phyloP scores from a whole-genome alignment of 352 stramenopile genomes.

The Phytophthora cactorum region DNA sequence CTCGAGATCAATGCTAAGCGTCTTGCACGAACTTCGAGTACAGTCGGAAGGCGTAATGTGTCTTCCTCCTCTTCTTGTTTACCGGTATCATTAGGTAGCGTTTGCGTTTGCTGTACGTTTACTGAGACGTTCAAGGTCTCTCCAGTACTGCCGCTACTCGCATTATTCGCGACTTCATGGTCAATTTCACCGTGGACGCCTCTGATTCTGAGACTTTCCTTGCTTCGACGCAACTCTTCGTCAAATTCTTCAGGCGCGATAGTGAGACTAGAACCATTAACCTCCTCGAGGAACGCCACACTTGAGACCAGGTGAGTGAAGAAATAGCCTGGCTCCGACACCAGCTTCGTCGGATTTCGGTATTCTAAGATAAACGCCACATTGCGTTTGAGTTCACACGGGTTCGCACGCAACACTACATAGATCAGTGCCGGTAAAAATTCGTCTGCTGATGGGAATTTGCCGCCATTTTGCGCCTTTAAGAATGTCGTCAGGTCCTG shows the following conservation, averaged over 20 bases:
- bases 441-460: conserved; percentile 90
- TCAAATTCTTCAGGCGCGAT: conserved; percentile 83
- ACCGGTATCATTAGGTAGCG: background rate
- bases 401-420: conserved; percentile 88
- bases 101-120: conserved; percentile 18
- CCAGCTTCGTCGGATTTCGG: conserved; percentile 63
- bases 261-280: conserved; percentile 71
- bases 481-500: conserved; percentile 78
- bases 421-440: conserved; percentile 93
- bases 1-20: conserved; percentile 24
- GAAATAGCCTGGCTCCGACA: conserved; percentile 93
- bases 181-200: conserved; percentile 27
- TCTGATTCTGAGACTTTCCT: conserved; percentile 24
- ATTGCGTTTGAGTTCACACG: conserved; percentile 81
- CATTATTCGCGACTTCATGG: conserved; percentile 24
- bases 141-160: conserved; percentile 14
- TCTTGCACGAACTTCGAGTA: conserved; percentile 52
- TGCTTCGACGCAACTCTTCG: conserved; percentile 50
- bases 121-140: conserved; percentile 3
- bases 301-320: conserved; percentile 91
- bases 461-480: conserved; percentile 42
- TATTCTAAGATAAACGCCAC: conserved; percentile 91
- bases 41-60: conserved; percentile 31
- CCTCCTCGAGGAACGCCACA: conserved; percentile 80
- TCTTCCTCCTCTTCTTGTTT: conserved; percentile 14